Evolutionary conservation across 805 yeast genomes (phyloP).

Genomic region (Ogataea chonburiensis): DNA sequence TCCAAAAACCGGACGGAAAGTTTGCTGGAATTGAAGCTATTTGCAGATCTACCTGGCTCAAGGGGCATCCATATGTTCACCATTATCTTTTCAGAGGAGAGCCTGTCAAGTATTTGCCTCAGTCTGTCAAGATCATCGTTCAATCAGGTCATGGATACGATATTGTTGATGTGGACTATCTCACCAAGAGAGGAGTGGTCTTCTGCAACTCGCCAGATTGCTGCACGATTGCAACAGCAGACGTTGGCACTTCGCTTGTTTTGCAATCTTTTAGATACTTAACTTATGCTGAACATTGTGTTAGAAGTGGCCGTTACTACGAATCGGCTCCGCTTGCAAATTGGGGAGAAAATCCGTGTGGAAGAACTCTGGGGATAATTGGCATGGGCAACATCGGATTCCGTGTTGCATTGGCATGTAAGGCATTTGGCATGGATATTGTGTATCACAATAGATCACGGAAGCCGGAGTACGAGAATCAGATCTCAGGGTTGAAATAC

Average conservation of each 20-base stretch:
- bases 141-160: constrained; percentile 43
- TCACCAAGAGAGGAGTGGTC: constrained; percentile 33
- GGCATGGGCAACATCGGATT: constrained; percentile 50
- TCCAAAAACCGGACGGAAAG: constrained; percentile 36
- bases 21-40: constrained; percentile 38
- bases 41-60: constrained; percentile 40
- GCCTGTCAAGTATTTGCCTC: constrained; percentile 33
- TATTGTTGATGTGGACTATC: constrained; percentile 38
- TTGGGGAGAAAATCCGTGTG: constrained; percentile 42
- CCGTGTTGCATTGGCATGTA: constrained; percentile 41
- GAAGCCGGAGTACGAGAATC: constrained; percentile 32
- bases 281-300: too few species aligned
- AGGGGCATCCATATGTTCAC: constrained; percentile 38
- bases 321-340: constrained; percentile 33
- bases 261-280: constrained; percentile 36
- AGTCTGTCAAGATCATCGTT: constrained; percentile 36
- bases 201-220: constrained; percentile 41
- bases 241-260: constrained; percentile 36
- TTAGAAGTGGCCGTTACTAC: too few species aligned
- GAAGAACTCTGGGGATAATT: constrained; percentile 43
- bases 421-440: constrained; percentile 44
- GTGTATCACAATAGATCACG: constrained; percentile 40
- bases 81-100: constrained; percentile 37
- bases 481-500: constrained; percentile 33
- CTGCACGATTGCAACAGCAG: constrained; percentile 41